Evolutionary conservation across 106 monocot species (phyloP).

Genomic region (Dendrobium nobile): DNA sequence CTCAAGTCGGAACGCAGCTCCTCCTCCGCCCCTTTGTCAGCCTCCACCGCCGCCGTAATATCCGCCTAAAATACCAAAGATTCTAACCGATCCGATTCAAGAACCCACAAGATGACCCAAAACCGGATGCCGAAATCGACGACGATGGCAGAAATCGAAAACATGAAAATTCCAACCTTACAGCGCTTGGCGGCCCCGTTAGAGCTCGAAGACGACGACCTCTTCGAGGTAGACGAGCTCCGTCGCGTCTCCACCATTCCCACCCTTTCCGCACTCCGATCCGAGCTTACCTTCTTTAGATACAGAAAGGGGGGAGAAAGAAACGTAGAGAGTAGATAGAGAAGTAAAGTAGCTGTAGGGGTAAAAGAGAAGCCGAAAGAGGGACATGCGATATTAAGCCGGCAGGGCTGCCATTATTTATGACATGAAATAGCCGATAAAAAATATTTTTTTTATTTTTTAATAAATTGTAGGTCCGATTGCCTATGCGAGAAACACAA

Average conservation of each 20-base stretch:
- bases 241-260: constrained; percentile 51
- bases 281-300: neutral
- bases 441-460: neutral
- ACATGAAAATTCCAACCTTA: constrained; percentile 28
- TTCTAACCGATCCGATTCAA: constrained; percentile 7
- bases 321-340: constrained; percentile 4
- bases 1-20: neutral
- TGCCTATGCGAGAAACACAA: neutral
- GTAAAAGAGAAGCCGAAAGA: neutral
- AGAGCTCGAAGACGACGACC: constrained; percentile 13
- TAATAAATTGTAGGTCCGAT: neutral
- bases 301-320: neutral
- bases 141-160: neutral
- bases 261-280: neutral
- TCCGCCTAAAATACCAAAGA: constrained; percentile 9
- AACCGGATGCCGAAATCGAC: constrained; percentile 6
- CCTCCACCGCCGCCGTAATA: neutral
- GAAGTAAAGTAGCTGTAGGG: constrained; percentile 8
- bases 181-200: constrained; percentile 25
- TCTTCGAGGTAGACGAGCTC: constrained; percentile 31
- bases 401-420: constrained; percentile 5
- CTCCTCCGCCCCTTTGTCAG: constrained; percentile 1
- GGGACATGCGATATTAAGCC: constrained; percentile 4
- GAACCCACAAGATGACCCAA: constrained; percentile 12
- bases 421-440: neutral